Evolutionary conservation across 2,329 filamentous ascomycete genomes (phyloP).

Genomic region (Didymella arachidicola): DNA sequence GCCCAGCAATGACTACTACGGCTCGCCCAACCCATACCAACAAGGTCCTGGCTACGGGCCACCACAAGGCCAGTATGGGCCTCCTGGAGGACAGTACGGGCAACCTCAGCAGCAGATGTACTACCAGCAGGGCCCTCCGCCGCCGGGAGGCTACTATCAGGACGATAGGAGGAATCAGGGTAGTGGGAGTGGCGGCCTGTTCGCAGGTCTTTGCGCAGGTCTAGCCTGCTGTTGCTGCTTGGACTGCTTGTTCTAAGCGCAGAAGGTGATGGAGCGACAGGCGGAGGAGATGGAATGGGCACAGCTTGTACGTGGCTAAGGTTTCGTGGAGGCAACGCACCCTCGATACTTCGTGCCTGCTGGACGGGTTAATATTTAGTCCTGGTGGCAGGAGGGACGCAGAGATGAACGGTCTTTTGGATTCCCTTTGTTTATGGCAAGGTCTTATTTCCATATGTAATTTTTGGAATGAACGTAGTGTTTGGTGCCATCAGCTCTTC

Average conservation of each 20-base stretch:
- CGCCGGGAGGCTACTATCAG: conserved; percentile 51
- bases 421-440: conserved; percentile 4
- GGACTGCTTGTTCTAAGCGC: conserved; percentile 57
- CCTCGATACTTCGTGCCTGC: conserved; percentile 20
- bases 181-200: conserved; percentile 49
- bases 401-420: conserved; percentile 5
- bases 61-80: conserved; percentile 35
- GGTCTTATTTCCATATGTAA: conserved; percentile 9
- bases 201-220: conserved; percentile 54
- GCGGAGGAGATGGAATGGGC: not conserved
- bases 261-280: not conserved
- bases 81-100: conserved; percentile 36
- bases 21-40: conserved; percentile 35
- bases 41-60: conserved; percentile 29
- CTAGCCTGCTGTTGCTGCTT: conserved; percentile 62
- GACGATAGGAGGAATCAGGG: conserved; percentile 44
- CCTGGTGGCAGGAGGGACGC: conserved; percentile 11
- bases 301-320: not conserved
- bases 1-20: conserved; percentile 29
- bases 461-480: not conserved
- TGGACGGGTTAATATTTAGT: conserved; percentile 23
- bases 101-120: conserved; percentile 49
- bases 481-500: not conserved
- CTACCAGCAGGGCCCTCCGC: conserved; percentile 40
- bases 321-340: conserved; percentile 4